A percentile compares a stretch with the other conserved stretches of the same genome.
Conservation (phyloP, 345 rosid species). For the Acer saccharum region DNA sequence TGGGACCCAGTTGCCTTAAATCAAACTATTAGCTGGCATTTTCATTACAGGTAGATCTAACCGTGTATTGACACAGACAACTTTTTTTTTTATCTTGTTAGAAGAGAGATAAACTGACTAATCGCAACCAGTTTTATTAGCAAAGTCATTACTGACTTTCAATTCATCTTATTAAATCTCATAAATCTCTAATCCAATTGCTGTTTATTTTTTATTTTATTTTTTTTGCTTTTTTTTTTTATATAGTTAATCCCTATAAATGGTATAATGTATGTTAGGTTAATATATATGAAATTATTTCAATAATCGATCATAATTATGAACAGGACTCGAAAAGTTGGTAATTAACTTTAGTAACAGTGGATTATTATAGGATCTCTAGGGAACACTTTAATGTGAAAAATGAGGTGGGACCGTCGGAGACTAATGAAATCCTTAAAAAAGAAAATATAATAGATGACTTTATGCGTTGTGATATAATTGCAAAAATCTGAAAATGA, state of each 20-base stretch:
- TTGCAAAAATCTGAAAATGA: background rate
- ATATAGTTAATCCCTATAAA: no score
- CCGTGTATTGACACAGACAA: no score
- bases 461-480: background rate
- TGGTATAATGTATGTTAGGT: no score
- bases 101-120: no score
- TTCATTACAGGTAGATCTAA: background rate
- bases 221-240: no score
- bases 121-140: no score
- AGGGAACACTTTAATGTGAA: background rate
- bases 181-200: no score
- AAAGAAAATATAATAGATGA: background rate
- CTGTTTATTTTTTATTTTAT: no score
- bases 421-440: background rate
- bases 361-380: background rate
- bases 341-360: background rate
- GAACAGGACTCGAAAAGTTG: background rate
- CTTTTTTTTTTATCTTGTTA: no score
- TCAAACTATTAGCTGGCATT: background rate
- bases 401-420: background rate
- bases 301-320: background rate
- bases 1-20: background rate
- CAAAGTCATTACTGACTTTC: no score
- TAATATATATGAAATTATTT: no score
- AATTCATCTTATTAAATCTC: no score